Evolutionary conservation across 805 yeast genomes (phyloP).

Genomic region (Starmerella sirachaensis): DNA sequence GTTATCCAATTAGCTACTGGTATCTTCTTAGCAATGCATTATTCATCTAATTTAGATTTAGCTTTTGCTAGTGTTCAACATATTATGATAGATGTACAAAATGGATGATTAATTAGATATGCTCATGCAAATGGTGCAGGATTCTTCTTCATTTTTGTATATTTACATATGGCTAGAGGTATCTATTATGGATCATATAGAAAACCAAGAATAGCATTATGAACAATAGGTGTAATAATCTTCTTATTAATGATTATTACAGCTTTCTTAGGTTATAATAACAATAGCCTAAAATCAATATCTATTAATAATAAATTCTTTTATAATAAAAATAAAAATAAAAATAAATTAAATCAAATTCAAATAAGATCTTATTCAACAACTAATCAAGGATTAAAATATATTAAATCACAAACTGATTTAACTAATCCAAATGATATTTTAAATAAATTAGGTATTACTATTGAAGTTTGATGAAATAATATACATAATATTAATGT

Average conservation of each 20-base stretch:
- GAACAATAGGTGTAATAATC: background rate
- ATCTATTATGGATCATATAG: background rate
- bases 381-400: no score
- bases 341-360: background rate
- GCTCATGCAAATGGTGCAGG: slow-evolving; percentile 1
- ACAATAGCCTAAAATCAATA: background rate
- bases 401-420: background rate
- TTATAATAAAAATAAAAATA: background rate
- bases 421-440: background rate
- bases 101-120: background rate
- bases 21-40: background rate
- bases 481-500: no score
- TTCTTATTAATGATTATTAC: background rate
- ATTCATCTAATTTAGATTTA: background rate
- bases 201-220: background rate
- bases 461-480: no score
- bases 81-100: background rate
- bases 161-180: background rate
- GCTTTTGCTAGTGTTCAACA: background rate
- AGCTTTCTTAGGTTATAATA: background rate
- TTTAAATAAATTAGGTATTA: no score
- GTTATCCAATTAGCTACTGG: slow-evolving; percentile 1
- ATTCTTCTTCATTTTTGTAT: background rate
- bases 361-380: background rate
- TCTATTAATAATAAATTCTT: background rate